Base-by-base conservation (phyloP, 345 rosid species). In the Salix suchowensis region DNA sequence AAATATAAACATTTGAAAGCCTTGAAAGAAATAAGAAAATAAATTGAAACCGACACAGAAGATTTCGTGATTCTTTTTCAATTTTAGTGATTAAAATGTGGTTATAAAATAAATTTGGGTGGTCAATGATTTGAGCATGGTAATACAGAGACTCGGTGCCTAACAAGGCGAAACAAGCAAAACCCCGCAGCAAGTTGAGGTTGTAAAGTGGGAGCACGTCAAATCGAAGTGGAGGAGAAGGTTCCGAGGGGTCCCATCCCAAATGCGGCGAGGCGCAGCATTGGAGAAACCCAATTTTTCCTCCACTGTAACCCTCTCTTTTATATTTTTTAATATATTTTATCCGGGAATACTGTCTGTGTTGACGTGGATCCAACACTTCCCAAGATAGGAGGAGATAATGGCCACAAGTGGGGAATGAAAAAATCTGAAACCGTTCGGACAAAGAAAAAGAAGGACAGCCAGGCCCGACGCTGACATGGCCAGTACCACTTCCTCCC, bases 201-300 rank as follows among this genome's bases (percentile, higher is more conserved):
- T 8, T 34, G 34, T 19, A 16, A 11, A 21, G 32, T 7, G 18
- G 42, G 6, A 1, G 28, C 10, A 23, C 26, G 54, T 8, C 1
- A 74, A 10, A 7, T 79, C 36, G 26, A 24, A 74, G 71, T 69
- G 72, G 75, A 19, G 77, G 67, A 72, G 79, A 84, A 82, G 74
- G 84, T 82, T 74, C 76, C 19, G 48, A 44, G 79, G 85, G 86
- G 30, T 48, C 86, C 84, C 77, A 68, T 4, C 5, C 16, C 70
- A 81, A 81, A 85, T 85, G 85, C 85, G 87, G 87, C 85, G 89
- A 77, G 81, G 67, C 85, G 84, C 85, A 75, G n/a, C 58, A 52
- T 18, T 44, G 50, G 4, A 19, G 9, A 52, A 19, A 52, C 24
- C 60, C 60, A 52, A 2, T 6, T 19, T 18, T 18, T 54, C 19